Base-by-base conservation (phyloP, 2,329 filamentous ascomycete species). In the Coniochaeta prunicola region DNA sequence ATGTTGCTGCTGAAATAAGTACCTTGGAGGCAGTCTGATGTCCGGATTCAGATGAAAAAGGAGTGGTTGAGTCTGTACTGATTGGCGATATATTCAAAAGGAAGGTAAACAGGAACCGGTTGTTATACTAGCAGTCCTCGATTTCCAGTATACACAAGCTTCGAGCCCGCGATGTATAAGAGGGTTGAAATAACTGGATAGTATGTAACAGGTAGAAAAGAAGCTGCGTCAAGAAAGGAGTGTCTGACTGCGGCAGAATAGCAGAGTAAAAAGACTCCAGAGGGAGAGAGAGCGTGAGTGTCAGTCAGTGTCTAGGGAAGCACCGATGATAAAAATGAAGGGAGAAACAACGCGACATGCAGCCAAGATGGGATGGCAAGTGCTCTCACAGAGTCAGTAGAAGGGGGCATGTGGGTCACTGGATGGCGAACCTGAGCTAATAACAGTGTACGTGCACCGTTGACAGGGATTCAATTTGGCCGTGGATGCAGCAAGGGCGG, bases 281-380 rank as follows among this genome's bases (percentile, higher is more conserved):
- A 4, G 26, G 26, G 26, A 3, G 4, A 55, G 53, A 33, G 53
- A 28, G 45, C 10, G 45, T 21, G 40, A n/a, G 45, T 36, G 53
- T 55, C n/a, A n/a, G 53, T 55, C 53, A 36, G 53, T 55, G 53
- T 36, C 33, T 55, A 55, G 53, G 31, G 53, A 55, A 55, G 45
- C 53, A 55, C 53, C 17, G 53, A 36, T 50, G 45, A 50, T 50
- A 50, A 50, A 42, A 50, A 28, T 50, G 45, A 50, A 50, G 24
- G 45, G 45, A 28, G 45, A 30, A 17, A 5, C 45, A 30, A 50
- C 45, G 45, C 53, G 53, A 45, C 40, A 24, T 13, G 33, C 33
- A 36, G 33, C 33, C 36, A 15, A 38, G 40, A 55, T 34, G 53
- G 21, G 53, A 33, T 55, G 53, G 53, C 28, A 55, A n/a, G 9